Evolutionary conservation across 768 basidiomycete genomes (phyloP).

Genomic region (Chalciporus sphaerocephalus): DNA sequence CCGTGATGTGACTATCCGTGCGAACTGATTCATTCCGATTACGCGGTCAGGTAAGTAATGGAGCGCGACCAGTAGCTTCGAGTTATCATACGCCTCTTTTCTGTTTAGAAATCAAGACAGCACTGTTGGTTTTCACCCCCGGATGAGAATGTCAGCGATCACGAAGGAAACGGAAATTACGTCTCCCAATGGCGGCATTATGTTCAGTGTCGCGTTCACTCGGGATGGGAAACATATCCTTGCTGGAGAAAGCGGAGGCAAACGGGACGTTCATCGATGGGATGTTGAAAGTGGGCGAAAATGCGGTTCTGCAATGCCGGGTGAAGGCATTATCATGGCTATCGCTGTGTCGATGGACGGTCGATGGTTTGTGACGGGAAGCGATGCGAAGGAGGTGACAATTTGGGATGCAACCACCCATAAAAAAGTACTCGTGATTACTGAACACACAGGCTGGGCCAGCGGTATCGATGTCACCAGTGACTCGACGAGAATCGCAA

Average conservation of each 20-base stretch:
- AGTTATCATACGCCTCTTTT: too few relatives aligned
- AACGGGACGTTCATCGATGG: conserved; percentile 4
- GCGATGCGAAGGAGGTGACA: not conserved
- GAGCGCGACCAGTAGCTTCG: too few relatives aligned
- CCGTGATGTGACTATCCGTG: not conserved
- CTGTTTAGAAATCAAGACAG: too few relatives aligned
- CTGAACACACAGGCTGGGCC: not conserved
- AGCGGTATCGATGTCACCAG: not conserved
- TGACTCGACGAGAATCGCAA: not conserved
- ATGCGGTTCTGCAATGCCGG: not conserved
- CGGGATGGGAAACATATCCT: conserved; percentile 4
- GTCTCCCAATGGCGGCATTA: not conserved
- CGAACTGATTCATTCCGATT: not conserved
- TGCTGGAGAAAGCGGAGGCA: conserved; percentile 1
- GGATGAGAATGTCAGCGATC: too few relatives aligned
- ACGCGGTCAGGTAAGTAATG: too few relatives aligned
- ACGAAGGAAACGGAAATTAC: not conserved
- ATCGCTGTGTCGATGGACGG: not conserved
- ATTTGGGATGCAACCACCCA: not conserved
- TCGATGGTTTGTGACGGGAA: not conserved
- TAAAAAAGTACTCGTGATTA: not conserved
- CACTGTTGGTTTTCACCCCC: too few relatives aligned
- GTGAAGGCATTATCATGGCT: not conserved
- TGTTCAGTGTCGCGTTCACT: conserved; percentile 4
- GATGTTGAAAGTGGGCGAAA: not conserved